A percentile compares a stretch with the other conserved stretches of the same genome.
Conservation (phyloP, 345 rosid genomes). For the Salix koriyanagi region DNA sequence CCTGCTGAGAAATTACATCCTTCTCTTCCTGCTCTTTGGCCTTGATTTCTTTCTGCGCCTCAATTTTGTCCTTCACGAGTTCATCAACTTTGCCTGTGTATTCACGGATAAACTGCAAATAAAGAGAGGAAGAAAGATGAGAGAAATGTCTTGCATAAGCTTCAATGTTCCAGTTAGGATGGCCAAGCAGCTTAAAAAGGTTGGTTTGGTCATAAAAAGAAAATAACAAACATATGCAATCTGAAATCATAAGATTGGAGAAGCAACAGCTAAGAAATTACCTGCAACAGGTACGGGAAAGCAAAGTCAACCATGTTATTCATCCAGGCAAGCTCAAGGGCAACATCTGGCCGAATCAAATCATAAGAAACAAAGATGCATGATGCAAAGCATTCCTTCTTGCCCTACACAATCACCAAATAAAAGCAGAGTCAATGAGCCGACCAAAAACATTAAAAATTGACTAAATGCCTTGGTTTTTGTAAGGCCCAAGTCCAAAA, state of each 20-base stretch:
- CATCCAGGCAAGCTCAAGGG: slow-evolving; percentile 88
- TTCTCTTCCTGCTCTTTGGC: slow-evolving; percentile 74
- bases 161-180: not conserved
- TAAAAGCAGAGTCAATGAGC: not conserved
- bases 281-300: slow-evolving; percentile 56
- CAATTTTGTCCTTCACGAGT: slow-evolving; percentile 69
- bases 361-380: slow-evolving; percentile 96
- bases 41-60: slow-evolving; percentile 58
- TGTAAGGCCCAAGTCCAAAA: not conserved
- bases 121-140: not conserved
- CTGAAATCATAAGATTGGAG: not conserved
- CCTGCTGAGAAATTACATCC: slow-evolving; percentile 83
- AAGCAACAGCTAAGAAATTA: not conserved
- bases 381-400: slow-evolving; percentile 89
- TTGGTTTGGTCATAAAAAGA: not conserved
- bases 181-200: not conserved
- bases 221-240: not conserved
- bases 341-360: slow-evolving; percentile 72
- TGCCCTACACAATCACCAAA: slow-evolving; percentile 38
- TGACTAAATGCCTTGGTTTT: not conserved
- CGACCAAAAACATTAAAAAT: not conserved
- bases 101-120: slow-evolving; percentile 66
- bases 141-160: not conserved
- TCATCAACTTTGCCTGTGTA: slow-evolving; percentile 79
- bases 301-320: slow-evolving; percentile 83